These are phyloP conservation scores for Pichia cactophila DNA, from an alignment of 1,139 yeast genomes.

Conservation along the genomic window DNA sequence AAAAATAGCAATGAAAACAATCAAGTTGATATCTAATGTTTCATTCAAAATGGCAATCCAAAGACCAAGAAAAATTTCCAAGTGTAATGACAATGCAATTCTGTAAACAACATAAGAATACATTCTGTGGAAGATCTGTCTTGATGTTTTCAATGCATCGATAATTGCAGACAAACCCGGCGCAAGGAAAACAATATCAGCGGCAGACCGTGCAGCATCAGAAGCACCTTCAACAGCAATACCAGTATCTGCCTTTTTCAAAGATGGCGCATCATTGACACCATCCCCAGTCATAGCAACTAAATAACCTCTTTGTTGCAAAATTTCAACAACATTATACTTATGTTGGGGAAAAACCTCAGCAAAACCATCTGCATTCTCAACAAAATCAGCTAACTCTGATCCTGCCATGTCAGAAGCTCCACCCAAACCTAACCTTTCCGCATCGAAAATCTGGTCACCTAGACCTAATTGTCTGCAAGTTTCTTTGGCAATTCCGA, in stretches of 20 bases:
- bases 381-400: constrained; percentile 92
- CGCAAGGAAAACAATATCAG: constrained; percentile 83
- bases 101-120: constrained; percentile 94
- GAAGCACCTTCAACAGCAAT: constrained; percentile 45
- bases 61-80: constrained; percentile 86
- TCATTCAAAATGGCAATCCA: constrained; percentile 90
- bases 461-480: constrained; percentile 66
- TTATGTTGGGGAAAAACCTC: constrained; percentile 52
- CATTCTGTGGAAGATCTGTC: constrained; percentile 98
- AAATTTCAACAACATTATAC: constrained; percentile 40
- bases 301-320: constrained; percentile 61
- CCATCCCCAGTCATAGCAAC: constrained; percentile 97
- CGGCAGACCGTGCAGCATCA: constrained; percentile 53
- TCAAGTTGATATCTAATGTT: constrained; percentile 75
- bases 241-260: constrained; percentile 68
- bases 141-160: constrained; percentile 88
- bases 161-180: constrained; percentile 94
- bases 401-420: constrained; percentile 96
- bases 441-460: constrained; percentile 95
- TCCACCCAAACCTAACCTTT: constrained; percentile 86
- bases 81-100: constrained; percentile 86
- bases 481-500: constrained; percentile 4
- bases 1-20: constrained; percentile 90
- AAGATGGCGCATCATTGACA: constrained; percentile 72
- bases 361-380: constrained; percentile 73